Evolutionary conservation across 768 basidiomycete species (phyloP).

Genomic region (Rhizopogon vesiculosus): DNA sequence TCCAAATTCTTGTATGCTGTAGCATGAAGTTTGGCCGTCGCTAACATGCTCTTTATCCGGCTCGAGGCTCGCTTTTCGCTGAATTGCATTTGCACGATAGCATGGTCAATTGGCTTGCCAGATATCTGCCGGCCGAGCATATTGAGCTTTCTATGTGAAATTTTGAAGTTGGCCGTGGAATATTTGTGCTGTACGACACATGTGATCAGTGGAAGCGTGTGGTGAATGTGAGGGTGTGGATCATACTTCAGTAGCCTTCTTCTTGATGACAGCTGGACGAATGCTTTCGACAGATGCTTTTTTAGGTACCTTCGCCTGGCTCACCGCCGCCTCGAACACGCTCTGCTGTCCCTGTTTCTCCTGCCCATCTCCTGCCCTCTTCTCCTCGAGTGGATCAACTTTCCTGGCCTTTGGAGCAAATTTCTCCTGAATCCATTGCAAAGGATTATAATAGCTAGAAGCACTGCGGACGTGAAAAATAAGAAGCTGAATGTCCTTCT

Average conservation of each 20-base stretch:
- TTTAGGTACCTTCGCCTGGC: conserved; percentile 5
- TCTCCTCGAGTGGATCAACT: conserved; percentile 39
- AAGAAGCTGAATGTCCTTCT: neutral
- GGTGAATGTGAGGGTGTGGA: neutral
- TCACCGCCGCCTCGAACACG: conserved; percentile 13
- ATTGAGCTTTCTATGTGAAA: conserved; percentile 91
- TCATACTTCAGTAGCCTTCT: conserved; percentile 25
- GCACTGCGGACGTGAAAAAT: conserved; percentile 14
- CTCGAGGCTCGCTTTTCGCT: conserved; percentile 87
- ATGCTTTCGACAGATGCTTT: neutral
- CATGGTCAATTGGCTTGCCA: conserved; percentile 89
- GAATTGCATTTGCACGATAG: conserved; percentile 96
- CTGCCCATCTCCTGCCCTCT: conserved; percentile 36
- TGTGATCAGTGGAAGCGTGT: neutral
- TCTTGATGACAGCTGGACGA: conserved; percentile 13
- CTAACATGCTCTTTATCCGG: conserved; percentile 86
- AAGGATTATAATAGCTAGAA: conserved; percentile 49
- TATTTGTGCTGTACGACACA: conserved; percentile 70
- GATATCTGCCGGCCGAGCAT: conserved; percentile 83
- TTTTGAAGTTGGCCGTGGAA: conserved; percentile 89
- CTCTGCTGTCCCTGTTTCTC: conserved; percentile 28
- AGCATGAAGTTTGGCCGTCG: conserved; percentile 84
- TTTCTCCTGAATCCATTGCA: conserved; percentile 62
- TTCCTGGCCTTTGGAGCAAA: conserved; percentile 44
- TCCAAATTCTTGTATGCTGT: conserved; percentile 70